Evolutionary conservation across 2,329 filamentous ascomycete genomes (phyloP), one percentile per base, ranked within the genome.

Genomic region (Plectosphaerella plurivora): DNA sequence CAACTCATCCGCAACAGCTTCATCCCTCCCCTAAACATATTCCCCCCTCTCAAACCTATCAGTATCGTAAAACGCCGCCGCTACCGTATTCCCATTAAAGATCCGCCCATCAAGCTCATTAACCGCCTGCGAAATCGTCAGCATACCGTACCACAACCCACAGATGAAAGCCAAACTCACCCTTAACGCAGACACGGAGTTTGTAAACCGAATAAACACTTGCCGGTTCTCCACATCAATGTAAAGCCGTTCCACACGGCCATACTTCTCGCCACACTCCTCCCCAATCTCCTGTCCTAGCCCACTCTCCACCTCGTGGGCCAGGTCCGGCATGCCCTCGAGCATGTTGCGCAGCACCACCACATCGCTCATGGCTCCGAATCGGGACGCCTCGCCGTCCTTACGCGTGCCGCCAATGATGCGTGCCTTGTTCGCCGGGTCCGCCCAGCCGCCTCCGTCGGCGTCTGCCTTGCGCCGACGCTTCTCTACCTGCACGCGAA

Each of bases 231-330:
- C 73, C 45, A 83, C 75, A 63, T 89, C 83, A 53, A 97, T 86
- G 63, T 86, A 87, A 16, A 96, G 76, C 59, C 90, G 78, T 68
- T 95, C 89, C 5, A 96, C 88, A 45, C 84, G 81, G 15, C 92
- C 91, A 65, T 96, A 96, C 84, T 92, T 91, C 58, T 90, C 84
- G 48, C 86, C 86, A 68, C 95, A 97, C 65, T 96, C 90, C 63
- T 97, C 90, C 7, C 94, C 94, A 68, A 99, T 97, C 67, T 97
- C 92, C 72, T 97, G 93, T 60, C 93, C 86, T 49, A 99, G 73
- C 0, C 83, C 83, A 14, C 80, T 79, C 54, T 86, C 82, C 47
- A 96, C 83, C 68, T 97, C 93, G n/a, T 76, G 78, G 53, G 87
- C 81, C 45, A 96, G 72, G 64, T 96, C 76, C 2, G 73, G 80